A percentile compares a stretch with the other conserved stretches of the same genome.
Evolutionary conservation across 345 rosid genomes (phyloP).

Genomic region (Camelina laxa): DNA sequence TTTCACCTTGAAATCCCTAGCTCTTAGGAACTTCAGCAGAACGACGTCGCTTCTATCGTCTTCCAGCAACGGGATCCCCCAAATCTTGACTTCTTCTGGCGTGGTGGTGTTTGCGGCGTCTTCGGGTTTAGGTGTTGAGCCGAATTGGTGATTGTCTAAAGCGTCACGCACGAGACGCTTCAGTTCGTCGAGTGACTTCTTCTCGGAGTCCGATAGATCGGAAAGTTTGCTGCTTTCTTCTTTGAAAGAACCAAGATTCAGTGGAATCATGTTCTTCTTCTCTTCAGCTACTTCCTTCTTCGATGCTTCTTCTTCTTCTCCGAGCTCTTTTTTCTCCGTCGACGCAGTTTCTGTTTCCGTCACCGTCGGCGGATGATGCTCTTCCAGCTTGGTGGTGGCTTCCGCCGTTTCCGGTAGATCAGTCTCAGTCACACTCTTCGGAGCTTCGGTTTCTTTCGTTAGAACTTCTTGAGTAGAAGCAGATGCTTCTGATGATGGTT

Average conservation of each 20-base stretch:
- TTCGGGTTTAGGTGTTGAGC: slow-evolving; percentile 26
- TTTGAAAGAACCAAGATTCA: slow-evolving; percentile 60
- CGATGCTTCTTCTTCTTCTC: background rate
- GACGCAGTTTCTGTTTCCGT: slow-evolving; percentile 42
- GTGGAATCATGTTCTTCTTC: slow-evolving; percentile 45
- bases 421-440: slow-evolving; percentile 30
- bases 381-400: slow-evolving; percentile 16
- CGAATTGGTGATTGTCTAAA: slow-evolving; percentile 46
- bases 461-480: slow-evolving; percentile 34
- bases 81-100: slow-evolving; percentile 63
- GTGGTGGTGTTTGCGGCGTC: background rate
- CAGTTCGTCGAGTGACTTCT: slow-evolving; percentile 56
- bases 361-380: slow-evolving; percentile 38
- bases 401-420: slow-evolving; percentile 6
- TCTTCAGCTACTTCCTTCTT: slow-evolving; percentile 30
- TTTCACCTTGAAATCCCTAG: slow-evolving; percentile 83
- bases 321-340: slow-evolving; percentile 48
- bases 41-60: slow-evolving; percentile 84
- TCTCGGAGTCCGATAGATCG: slow-evolving; percentile 64
- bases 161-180: slow-evolving; percentile 55
- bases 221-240: slow-evolving; percentile 70
- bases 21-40: slow-evolving; percentile 77
- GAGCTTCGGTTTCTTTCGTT: slow-evolving; percentile 27
- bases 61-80: slow-evolving; percentile 77
- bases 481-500: background rate